Evolutionary conservation across 2,329 filamentous ascomycete species (phyloP).

Genomic region (Pyricularia pennisetigena): DNA sequence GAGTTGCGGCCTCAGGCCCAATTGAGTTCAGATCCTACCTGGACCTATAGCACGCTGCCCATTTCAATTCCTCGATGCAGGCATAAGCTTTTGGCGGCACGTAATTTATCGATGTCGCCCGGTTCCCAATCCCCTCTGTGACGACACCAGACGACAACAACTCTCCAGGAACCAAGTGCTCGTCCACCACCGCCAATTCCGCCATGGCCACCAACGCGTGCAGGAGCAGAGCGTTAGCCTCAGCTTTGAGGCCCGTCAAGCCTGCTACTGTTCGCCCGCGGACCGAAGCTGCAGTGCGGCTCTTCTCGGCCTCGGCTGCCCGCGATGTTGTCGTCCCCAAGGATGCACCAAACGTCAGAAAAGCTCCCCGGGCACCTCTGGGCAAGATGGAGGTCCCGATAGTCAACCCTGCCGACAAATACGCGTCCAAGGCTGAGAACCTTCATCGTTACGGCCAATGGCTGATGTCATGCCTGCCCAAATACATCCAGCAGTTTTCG

Average conservation of each 20-base stretch:
- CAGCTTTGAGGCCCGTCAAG: conserved; percentile 43
- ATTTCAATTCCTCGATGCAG: conserved; percentile 1
- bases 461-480: conserved; percentile 91
- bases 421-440: conserved; percentile 73
- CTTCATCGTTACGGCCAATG: conserved; percentile 94
- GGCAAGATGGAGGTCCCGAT: conserved; percentile 66
- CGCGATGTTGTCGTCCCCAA: conserved; percentile 29
- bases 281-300: conserved; percentile 31
- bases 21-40: not conserved
- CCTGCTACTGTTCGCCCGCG: conserved; percentile 27
- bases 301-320: conserved; percentile 30
- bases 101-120: not conserved
- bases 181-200: conserved; percentile 20
- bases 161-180: conserved; percentile 30
- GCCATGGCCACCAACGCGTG: conserved; percentile 53
- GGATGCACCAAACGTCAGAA: conserved; percentile 57
- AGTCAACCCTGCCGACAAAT: conserved; percentile 90
- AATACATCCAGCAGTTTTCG: conserved; percentile 98
- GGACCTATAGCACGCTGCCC: not conserved
- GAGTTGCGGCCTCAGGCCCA: not conserved
- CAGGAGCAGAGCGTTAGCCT: conserved; percentile 44
- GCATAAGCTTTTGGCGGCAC: not conserved
- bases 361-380: conserved; percentile 45
- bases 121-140: not conserved
- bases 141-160: not conserved